phyloP scores from a whole-genome alignment of 2,329 filamentous ascomycete species.

The Biscogniauxia sp. region DNA sequence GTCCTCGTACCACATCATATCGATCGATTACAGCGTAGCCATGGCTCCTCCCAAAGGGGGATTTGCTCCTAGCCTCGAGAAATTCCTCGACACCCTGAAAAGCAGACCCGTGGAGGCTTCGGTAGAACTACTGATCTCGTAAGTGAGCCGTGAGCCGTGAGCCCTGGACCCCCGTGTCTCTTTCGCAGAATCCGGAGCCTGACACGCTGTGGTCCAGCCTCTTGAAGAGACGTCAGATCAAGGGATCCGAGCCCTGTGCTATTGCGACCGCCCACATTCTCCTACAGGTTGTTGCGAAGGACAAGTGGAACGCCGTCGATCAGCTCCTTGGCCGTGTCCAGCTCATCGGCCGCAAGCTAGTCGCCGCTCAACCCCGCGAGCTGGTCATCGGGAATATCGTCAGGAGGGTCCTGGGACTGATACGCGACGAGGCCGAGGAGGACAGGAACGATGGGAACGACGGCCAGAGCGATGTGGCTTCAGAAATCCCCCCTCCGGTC shows the following conservation, averaged over 20 bases:
- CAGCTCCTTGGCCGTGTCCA: slow-evolving; percentile 79
- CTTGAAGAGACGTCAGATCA: slow-evolving; percentile 87
- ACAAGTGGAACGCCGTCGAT: slow-evolving; percentile 73
- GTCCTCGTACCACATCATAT: not conserved
- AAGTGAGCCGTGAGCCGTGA: slow-evolving; percentile 36
- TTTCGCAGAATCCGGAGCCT: not conserved
- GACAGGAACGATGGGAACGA: slow-evolving; percentile 69
- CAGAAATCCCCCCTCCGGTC: slow-evolving; percentile 8
- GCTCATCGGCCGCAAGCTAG: slow-evolving; percentile 72
- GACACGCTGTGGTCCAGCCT: slow-evolving; percentile 52
- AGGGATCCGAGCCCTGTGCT: slow-evolving; percentile 82
- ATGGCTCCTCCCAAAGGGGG: slow-evolving; percentile 60
- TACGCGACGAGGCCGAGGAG: slow-evolving; percentile 86
- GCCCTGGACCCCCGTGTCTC: slow-evolving; percentile 14
- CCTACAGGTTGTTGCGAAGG: slow-evolving; percentile 78
- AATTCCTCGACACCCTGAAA: slow-evolving; percentile 77
- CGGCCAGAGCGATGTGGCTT: slow-evolving; percentile 10
- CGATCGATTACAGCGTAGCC: not conserved
- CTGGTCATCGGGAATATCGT: slow-evolving; percentile 94
- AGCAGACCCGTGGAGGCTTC: slow-evolving; percentile 73
- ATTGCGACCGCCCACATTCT: slow-evolving; percentile 88
- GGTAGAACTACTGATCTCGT: slow-evolving; percentile 83
- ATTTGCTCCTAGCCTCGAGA: slow-evolving; percentile 70
- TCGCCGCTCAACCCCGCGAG: slow-evolving; percentile 82
- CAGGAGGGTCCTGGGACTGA: slow-evolving; percentile 81